Percentiles rank a stretch among this genome's conserved stretches.
Evolutionary conservation across 1,139 yeast species (phyloP).

Genomic region (Debaryomyces fabryi): DNA sequence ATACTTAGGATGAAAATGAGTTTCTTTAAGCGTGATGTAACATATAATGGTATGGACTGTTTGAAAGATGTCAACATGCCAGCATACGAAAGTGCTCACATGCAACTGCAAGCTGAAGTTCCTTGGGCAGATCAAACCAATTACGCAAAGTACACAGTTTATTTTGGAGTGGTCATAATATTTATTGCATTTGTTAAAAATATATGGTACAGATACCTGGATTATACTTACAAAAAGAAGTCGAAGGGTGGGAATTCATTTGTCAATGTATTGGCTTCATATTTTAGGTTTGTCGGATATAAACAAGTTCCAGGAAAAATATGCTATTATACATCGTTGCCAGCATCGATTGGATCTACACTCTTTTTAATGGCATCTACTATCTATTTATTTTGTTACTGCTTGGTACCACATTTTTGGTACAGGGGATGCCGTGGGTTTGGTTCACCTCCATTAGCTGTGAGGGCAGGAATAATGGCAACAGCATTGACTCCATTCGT

Average conservation of each 20-base stretch:
- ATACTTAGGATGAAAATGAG: neutral
- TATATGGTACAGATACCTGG: constrained; percentile 37
- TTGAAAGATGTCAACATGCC: constrained; percentile 36
- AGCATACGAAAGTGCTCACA: constrained; percentile 26
- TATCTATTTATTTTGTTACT: constrained; percentile 49
- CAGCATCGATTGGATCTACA: constrained; percentile 52
- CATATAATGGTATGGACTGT: constrained; percentile 50
- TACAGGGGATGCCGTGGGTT: constrained; percentile 58
- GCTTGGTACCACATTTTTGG: constrained; percentile 55
- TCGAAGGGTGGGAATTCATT: constrained; percentile 18
- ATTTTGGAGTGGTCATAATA: constrained; percentile 44
- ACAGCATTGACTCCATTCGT: constrained; percentile 57
- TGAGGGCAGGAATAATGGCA: constrained; percentile 56
- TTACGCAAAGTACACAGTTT: constrained; percentile 51
- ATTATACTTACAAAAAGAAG: constrained; percentile 28
- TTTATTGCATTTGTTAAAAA: constrained; percentile 44
- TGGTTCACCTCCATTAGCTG: constrained; percentile 68
- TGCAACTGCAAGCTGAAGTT: constrained; percentile 38
- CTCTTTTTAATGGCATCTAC: constrained; percentile 43
- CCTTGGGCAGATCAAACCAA: constrained; percentile 42
- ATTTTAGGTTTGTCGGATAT: constrained; percentile 52
- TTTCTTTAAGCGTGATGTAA: constrained; percentile 14
- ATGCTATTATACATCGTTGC: constrained; percentile 48
- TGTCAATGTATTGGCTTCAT: constrained; percentile 38
- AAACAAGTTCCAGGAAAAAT: constrained; percentile 44